These are phyloP conservation scores for Phytopythium montanum DNA, from an alignment of 352 stramenopile species.

Conservation along the genomic window DNA sequence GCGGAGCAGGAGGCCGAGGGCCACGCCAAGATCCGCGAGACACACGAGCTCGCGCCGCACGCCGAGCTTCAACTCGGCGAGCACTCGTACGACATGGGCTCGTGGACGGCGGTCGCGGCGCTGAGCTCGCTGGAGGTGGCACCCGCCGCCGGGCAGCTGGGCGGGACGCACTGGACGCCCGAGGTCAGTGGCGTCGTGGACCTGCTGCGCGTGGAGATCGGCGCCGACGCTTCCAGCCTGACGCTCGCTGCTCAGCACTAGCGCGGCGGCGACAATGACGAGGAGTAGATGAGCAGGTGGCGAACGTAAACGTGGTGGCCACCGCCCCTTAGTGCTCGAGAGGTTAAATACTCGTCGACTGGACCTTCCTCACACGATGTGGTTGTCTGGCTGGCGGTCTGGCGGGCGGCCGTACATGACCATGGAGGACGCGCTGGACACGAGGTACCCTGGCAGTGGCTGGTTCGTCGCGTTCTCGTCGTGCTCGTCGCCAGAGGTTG, in stretches of 20 bases:
- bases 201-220: slow-evolving; percentile 61
- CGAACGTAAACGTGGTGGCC: background rate
- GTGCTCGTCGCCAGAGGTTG: slow-evolving; percentile 32
- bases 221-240: slow-evolving; percentile 25
- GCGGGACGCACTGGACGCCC: slow-evolving; percentile 49
- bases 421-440: slow-evolving; percentile 45
- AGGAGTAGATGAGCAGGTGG: no score
- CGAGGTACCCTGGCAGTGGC: slow-evolving; percentile 28
- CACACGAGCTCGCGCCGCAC: slow-evolving; percentile 38
- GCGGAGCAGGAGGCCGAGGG: slow-evolving; percentile 61
- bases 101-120: slow-evolving; percentile 59
- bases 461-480: slow-evolving; percentile 23
- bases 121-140: slow-evolving; percentile 59
- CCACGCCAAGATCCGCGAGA: slow-evolving; percentile 63
- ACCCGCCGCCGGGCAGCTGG: slow-evolving; percentile 21
- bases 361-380: slow-evolving; percentile 37
- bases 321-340: background rate
- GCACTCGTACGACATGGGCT: slow-evolving; percentile 79
- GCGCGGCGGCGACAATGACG: slow-evolving; percentile 15
- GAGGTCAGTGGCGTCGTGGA: slow-evolving; percentile 50
- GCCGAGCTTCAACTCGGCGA: slow-evolving; percentile 39
- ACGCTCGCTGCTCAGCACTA: slow-evolving; percentile 37
- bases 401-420: slow-evolving; percentile 62
- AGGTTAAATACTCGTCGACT: slow-evolving; percentile 8
- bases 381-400: slow-evolving; percentile 13